Base-by-base conservation (phyloP, 176 grass and related monocot species). In the Cocos nucifera region DNA sequence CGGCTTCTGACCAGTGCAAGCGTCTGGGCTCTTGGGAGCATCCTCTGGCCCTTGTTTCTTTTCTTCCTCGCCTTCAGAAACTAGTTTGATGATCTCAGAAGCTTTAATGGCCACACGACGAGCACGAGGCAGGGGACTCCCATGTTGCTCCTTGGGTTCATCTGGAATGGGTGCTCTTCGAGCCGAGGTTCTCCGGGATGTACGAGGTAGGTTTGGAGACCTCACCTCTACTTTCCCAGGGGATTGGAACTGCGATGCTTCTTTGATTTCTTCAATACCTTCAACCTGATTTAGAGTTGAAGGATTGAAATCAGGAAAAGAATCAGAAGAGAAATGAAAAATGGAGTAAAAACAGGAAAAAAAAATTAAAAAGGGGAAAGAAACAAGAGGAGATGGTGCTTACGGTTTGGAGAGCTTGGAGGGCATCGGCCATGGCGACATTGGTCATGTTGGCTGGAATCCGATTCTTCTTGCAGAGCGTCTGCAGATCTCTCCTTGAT, bases 371-470 rank as follows among this genome's bases (percentile, higher is more conserved):
- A 28, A 5, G 3, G 4, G 26, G 28, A 6, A 4, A 30, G 28
- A 30, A 30, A 49, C 15, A 2, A 18, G 32, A 39, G 25, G 59
- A 28, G 8, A 6, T 4, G 7, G 5, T 15, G 7, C 77, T 65
- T 82, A 97, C 87, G 61, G 70, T 51, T 61, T 67, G 0, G 66
- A 97, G 87, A 26, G 73, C 69, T 21, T 80, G 52, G 14, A 97
- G 93, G 30, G 84, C 81, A 14, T 97, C 84, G 58, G 71, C 87
- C 93, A 97, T 97, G 87, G 93, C 87, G 69, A 68, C 25, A 62
- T 97, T 97, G 52, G 87, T 91, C 68, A 91, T 82, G 78, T 97
- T 97, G 54, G 92, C 92, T 16, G 87, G 76, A 66, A 97, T 76
- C 22, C 77, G 73, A 57, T 91, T 85, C 62, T 81, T 85, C 87